Evolutionary conservation across 2,329 filamentous ascomycete genomes (phyloP).

Genomic region (Phyllachora maydis): DNA sequence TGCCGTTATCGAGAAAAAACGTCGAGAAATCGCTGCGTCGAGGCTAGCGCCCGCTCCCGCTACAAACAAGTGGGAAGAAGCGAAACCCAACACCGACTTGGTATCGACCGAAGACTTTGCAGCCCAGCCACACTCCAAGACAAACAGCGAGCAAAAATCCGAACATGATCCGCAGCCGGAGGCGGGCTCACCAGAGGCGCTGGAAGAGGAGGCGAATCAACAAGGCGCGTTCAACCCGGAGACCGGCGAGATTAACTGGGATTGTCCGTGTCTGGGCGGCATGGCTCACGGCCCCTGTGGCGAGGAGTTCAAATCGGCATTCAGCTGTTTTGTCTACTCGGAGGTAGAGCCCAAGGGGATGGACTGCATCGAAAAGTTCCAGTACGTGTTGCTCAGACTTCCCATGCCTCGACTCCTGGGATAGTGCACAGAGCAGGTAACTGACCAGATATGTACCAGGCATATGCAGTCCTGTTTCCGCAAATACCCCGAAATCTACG

Average conservation of each 20-base stretch:
- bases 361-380: slow-evolving; percentile 95
- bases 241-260: slow-evolving; percentile 99
- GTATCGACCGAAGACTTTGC: neutral
- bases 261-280: slow-evolving; percentile 89
- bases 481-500: slow-evolving; percentile 80
- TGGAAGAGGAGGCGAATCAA: slow-evolving; percentile 66
- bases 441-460: slow-evolving; percentile 29
- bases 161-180: slow-evolving; percentile 6
- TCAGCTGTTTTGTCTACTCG: slow-evolving; percentile 97
- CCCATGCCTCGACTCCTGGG: too few relatives aligned
- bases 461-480: slow-evolving; percentile 97
- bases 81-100: slow-evolving; percentile 3
- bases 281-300: slow-evolving; percentile 96
- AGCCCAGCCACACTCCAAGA: too few relatives aligned
- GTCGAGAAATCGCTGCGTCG: slow-evolving; percentile 19
- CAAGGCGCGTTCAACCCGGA: slow-evolving; percentile 95
- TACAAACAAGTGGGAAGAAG: too few relatives aligned
- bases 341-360: slow-evolving; percentile 91
- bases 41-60: slow-evolving; percentile 7
- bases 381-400: slow-evolving; percentile 55
- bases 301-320: slow-evolving; percentile 84
- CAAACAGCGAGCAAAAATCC: too few relatives aligned
- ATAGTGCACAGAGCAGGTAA: too few relatives aligned
- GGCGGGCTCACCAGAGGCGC: slow-evolving; percentile 23
- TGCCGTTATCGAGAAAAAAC: slow-evolving; percentile 43